Base-by-base conservation (phyloP, 1,139 yeast species). In the Wickerhamomyces sp. region DNA sequence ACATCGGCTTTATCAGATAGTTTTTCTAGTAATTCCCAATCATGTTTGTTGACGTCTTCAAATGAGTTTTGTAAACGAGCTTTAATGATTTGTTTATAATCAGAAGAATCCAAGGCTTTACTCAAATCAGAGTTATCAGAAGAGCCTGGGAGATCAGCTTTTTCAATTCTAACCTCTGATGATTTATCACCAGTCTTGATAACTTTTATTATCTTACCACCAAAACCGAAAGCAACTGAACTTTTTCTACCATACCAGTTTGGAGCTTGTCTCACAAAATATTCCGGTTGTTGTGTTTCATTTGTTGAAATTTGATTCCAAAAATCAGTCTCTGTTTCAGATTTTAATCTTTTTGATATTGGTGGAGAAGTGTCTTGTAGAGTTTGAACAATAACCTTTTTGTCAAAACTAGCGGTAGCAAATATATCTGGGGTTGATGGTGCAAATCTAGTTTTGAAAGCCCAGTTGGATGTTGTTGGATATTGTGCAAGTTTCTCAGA, bases 401-500 rank as follows among this genome's bases (percentile, higher is more conserved):
- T 95, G 64, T 91, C 98, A 57, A 87, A 88, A 13, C 97, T 87
- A 27, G 98, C 94, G 47, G 91, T 79, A 8, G 98, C 99, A 71
- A 94, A 86, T 47, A 89, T 68, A 51, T 91, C 97, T 6, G 99
- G 99, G 27, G 88, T 80, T 29, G 73, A 66, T 39, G 96, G 95
- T 48, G 96, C 95, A 71, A 91, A 93, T 57, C 78, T 76, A 14
- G 95, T 79, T 65, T 86, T 81, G 69, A 90, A 93, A 29, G 89
- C 85, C 99, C 99, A 93, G 65, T 89, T 91, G 37, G 95, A 87
- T 37, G 95, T 79, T 27, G 94, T 80, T 43, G 98, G 97, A 62
- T 88, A 93, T 61, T 88, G 88, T 7, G 94, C 96, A 53, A 93
- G 69, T 59, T 79, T 78, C 47, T 72, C 71, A 36, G 87, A 91